Conservation (phyloP, 106 monocot genomes). For the Apostasia shenzhenica region DNA sequence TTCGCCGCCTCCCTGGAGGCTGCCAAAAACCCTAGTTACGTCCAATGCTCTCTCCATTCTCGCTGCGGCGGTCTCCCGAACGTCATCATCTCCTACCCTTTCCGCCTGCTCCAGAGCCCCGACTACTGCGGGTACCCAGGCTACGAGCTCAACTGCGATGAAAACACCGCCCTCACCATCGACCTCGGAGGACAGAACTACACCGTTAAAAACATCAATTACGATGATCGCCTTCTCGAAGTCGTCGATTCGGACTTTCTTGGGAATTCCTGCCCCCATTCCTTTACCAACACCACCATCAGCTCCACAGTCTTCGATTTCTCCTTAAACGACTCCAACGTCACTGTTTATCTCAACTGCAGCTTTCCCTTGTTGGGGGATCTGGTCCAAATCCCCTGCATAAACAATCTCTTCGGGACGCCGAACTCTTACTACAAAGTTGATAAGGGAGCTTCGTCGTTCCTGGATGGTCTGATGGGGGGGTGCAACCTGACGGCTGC, state of each 20-base stretch:
- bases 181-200: not conserved
- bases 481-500: constrained; percentile 1
- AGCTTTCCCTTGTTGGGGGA: not conserved
- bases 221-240: constrained; percentile 5
- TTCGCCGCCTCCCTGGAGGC: not conserved
- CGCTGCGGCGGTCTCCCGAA: not conserved
- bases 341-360: constrained; percentile 18
- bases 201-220: not conserved
- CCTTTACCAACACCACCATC: constrained; percentile 11
- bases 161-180: not conserved
- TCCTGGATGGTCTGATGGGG: not conserved
- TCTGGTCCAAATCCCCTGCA: not conserved
- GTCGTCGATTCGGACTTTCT: not conserved
- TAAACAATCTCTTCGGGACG: not conserved
- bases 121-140: constrained; percentile 15
- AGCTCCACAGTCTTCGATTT: constrained; percentile 10
- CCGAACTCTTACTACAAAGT: constrained; percentile 8
- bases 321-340: not conserved
- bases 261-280: not conserved
- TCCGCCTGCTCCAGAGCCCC: constrained; percentile 2
- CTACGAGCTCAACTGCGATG: constrained; percentile 8
- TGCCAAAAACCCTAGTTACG: not conserved
- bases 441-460: not conserved
- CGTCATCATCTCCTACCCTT: constrained; percentile 15
- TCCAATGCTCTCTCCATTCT: not conserved